These are phyloP conservation scores for Penicillium canariense DNA, from an alignment of 495 filamentous ascomycete genomes.

Conservation along the genomic window DNA sequence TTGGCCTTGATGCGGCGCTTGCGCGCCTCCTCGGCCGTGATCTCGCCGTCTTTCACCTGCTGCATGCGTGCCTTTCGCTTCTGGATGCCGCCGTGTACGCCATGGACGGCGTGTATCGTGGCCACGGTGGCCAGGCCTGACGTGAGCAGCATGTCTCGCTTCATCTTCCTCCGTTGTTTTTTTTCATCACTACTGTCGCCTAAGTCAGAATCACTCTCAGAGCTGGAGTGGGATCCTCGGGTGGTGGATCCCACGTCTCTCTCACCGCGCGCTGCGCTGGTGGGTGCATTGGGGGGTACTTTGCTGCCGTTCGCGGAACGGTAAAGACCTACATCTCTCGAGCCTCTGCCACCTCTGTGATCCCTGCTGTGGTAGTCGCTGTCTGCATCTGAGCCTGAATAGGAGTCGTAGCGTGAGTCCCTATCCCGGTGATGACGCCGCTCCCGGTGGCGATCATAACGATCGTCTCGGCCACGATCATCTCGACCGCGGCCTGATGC, in stretches of 20 bases:
- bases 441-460: conserved; percentile 15
- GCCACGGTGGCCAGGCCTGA: conserved; percentile 82
- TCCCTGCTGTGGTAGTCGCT: conserved; percentile 51
- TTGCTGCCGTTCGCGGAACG: conserved; percentile 22
- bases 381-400: conserved; percentile 51
- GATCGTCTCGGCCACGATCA: conserved; percentile 21
- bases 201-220: conserved; percentile 57
- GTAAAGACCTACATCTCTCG: conserved; percentile 52
- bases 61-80: conserved; percentile 68
- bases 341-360: conserved; percentile 43
- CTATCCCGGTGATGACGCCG: conserved; percentile 26
- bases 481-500: conserved; percentile 29
- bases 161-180: conserved; percentile 70
- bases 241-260: conserved; percentile 1
- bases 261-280: conserved; percentile 18
- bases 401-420: conserved; percentile 21
- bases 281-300: conserved; percentile 15
- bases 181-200: conserved; percentile 78
- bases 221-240: conserved; percentile 6
- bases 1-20: conserved; percentile 73
- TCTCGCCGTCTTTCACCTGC: conserved; percentile 68
- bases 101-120: conserved; percentile 84
- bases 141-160: conserved; percentile 79
- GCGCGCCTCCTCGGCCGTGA: conserved; percentile 69
- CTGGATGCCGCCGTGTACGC: conserved; percentile 72